Base-by-base conservation (phyloP, 441 rosid species). In the Pelargonium citronellum region DNA sequence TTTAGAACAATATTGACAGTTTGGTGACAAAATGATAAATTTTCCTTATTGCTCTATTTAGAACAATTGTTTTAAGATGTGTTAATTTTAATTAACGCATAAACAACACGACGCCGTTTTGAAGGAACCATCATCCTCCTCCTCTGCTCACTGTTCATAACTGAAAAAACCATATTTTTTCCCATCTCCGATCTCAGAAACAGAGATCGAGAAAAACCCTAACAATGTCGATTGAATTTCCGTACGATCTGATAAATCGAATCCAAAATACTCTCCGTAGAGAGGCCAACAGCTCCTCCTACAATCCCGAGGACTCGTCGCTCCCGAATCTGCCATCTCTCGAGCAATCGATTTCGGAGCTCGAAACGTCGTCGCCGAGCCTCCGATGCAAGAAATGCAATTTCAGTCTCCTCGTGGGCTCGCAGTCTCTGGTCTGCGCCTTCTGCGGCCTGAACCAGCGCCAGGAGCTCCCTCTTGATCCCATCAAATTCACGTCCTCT, bases 331-430 rank as follows among this genome's bases (percentile, higher is more conserved):
- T 89, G 3, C 89, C 85, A 46, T 79, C 90, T 0, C 66, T 79
- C 15, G 64, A 79, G 19, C 84, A 81, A 51, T 84, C 89, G 6
- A 71, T 89, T 67, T 55, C 91, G 41, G 82, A 84, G 61, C 70
- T 81, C 61, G 90, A 92, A 65, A 87, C 95, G 16, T 87, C 87
- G 0, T 83, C 93, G 8, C 69, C 85, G 19, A 66, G 81, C 67
- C 88, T 82, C 66, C 89, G 94, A 5, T 91, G 99, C 85, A 79
- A 74, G 55, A 77, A 79, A 80, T 94, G 97, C 75, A 81, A 81
- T 9, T 92, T 84, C 0, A 79, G 81, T 68, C 91, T 94, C 27
- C 82, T 94, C 43, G 68, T 87, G 24, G 96, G 94, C n/a, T 63
- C 76, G 9, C 73, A 82, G 17, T 91, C 97, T 15, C 63, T 85